These are phyloP conservation scores for Fragilariopsis cylindrus DNA, from an alignment of 108 stramenopile species.

Conservation along the genomic window DNA sequence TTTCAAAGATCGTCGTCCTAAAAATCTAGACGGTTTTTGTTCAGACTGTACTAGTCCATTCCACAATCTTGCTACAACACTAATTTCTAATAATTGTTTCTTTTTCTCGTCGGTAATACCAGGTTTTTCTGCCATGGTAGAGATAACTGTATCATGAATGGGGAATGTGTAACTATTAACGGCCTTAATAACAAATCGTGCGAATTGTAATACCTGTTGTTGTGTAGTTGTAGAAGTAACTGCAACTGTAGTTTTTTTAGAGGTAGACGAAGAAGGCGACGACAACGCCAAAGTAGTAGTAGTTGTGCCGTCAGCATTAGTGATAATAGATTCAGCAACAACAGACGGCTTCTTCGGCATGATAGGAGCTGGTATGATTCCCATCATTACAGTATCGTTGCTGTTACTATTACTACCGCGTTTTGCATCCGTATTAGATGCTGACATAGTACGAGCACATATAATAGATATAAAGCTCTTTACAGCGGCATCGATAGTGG, in stretches of 20 bases:
- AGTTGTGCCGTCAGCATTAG: neutral
- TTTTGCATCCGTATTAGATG: conserved; percentile 14
- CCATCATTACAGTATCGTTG: conserved; percentile 5
- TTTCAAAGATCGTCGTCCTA: conserved; percentile 32
- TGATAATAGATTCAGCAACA: neutral
- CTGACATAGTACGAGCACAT: conserved; percentile 26
- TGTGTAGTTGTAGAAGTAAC: conserved; percentile 8
- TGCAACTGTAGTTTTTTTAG: neutral
- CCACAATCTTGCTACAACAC: conserved; percentile 34
- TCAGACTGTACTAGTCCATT: conserved; percentile 37
- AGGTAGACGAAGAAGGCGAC: neutral
- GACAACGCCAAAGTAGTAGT: neutral
- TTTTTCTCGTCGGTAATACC: conserved; percentile 11
- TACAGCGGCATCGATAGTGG: conserved; percentile 41
- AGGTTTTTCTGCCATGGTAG: conserved; percentile 23
- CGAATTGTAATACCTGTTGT: conserved; percentile 16
- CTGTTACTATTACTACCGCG: neutral
- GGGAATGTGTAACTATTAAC: conserved; percentile 30
- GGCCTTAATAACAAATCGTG: conserved; percentile 9
- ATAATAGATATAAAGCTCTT: conserved; percentile 37
- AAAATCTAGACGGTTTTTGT: conserved; percentile 41
- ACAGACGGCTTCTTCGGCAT: neutral
- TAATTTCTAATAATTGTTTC: conserved; percentile 21
- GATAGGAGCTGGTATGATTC: conserved; percentile 8
- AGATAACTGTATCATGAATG: conserved; percentile 25